Conservation (phyloP, 495 filamentous ascomycete genomes). For the Hypoxylon crocopeplum region DNA sequence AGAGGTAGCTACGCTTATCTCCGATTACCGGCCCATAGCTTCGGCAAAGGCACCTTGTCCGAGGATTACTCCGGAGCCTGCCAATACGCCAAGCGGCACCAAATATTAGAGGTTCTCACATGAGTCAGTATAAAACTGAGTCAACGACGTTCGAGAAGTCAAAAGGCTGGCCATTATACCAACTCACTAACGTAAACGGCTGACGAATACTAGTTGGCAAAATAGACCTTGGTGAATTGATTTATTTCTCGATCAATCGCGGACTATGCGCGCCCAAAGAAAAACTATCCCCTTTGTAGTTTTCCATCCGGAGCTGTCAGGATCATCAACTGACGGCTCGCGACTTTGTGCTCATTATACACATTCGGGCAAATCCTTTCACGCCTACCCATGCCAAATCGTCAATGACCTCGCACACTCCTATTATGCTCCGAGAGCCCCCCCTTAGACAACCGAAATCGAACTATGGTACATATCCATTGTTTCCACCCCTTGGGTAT, state of each 20-base stretch:
- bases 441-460: constrained; percentile 11
- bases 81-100: constrained; percentile 1
- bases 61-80: background rate
- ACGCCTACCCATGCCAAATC: constrained; percentile 7
- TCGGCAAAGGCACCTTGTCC: too few relatives aligned
- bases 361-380: constrained; percentile 10
- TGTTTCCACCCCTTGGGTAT: background rate
- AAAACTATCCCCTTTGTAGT: constrained; percentile 11
- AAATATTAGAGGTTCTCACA: background rate
- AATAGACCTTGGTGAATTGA: background rate
- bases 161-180: too few relatives aligned
- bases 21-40: constrained; percentile 21
- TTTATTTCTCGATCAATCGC: constrained; percentile 6
- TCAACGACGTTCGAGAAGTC: too few relatives aligned
- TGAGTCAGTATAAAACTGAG: constrained; percentile 1
- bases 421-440: constrained; percentile 13
- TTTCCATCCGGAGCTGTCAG: background rate
- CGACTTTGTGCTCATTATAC: constrained; percentile 16
- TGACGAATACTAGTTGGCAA: too few relatives aligned
- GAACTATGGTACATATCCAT: constrained; percentile 24
- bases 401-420: constrained; percentile 2
- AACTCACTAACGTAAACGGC: too few relatives aligned
- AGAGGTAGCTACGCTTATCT: constrained; percentile 9
- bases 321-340: background rate
- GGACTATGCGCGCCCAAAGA: background rate